Evolutionary conservation across 164 flowering plant genomes (phyloP).

Genomic region (Magnolia changhungtana): DNA sequence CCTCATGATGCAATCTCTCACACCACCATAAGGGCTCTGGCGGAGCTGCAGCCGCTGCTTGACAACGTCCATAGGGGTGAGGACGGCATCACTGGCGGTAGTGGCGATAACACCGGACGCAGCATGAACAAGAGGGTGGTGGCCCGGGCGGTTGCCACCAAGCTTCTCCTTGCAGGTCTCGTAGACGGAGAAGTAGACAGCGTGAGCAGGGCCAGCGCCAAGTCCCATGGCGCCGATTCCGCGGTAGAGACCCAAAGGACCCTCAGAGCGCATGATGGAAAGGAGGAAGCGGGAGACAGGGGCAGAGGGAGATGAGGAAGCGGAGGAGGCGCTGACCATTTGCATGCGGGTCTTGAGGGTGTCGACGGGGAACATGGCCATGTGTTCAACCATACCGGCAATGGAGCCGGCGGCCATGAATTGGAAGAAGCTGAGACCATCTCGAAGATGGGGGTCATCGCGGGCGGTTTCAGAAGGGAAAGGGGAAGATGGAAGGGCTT

Average conservation of each 20-base stretch:
- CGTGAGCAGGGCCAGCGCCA: conserved; percentile 80
- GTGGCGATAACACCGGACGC: conserved; percentile 58
- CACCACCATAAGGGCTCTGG: conserved; percentile 52
- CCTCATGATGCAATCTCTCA: conserved; percentile 45
- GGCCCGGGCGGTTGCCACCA: conserved; percentile 26
- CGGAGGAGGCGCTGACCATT: conserved; percentile 14
- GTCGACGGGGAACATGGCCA: conserved; percentile 61
- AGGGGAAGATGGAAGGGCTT: no score
- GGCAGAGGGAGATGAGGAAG: conserved; percentile 33
- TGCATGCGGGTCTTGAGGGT: conserved; percentile 57
- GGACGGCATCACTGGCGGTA: conserved; percentile 62
- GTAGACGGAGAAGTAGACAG: conserved; percentile 69
- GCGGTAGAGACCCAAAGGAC: conserved; percentile 48
- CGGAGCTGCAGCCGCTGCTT: conserved; percentile 66
- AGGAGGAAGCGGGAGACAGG: conserved; percentile 26
- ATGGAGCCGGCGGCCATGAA: conserved; percentile 59
- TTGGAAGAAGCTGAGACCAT: conserved; percentile 55
- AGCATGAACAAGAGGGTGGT: conserved; percentile 45
- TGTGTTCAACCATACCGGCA: conserved; percentile 54
- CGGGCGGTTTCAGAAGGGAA: no score
- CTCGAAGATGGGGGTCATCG: conserved; percentile 13
- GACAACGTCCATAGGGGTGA: conserved; percentile 79
- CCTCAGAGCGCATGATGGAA: conserved; percentile 35
- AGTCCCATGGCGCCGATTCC: conserved; percentile 74
- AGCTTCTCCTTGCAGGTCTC: conserved; percentile 43